Evolutionary conservation across 768 basidiomycete species (phyloP).

Genomic region (Termitomyces sp.): DNA sequence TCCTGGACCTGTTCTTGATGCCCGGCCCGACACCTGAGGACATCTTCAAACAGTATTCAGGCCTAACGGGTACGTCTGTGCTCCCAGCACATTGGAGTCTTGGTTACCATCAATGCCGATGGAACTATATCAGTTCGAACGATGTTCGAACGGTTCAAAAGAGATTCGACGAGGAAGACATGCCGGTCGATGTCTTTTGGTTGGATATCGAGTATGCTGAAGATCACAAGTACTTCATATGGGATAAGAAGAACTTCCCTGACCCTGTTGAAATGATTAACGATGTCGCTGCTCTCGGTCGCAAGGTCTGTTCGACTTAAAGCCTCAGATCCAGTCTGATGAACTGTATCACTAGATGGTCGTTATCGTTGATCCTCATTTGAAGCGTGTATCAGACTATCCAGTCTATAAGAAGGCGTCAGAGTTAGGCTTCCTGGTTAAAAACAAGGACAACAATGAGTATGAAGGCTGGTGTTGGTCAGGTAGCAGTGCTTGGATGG

Average conservation of each 20-base stretch:
- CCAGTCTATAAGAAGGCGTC: constrained; percentile 83
- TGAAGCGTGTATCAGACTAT: constrained; percentile 78
- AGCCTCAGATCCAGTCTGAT: not conserved
- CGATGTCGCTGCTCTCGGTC: constrained; percentile 76
- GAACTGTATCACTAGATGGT: constrained; percentile 69
- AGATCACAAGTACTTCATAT: constrained; percentile 96
- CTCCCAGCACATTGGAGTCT: constrained; percentile 91
- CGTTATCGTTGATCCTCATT: constrained; percentile 93
- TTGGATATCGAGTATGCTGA: constrained; percentile 94
- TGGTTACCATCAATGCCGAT: constrained; percentile 96
- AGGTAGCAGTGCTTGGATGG: constrained; percentile 94
- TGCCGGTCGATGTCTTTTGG: constrained; percentile 97
- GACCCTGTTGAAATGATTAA: constrained; percentile 92
- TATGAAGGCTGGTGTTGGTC: constrained; percentile 99
- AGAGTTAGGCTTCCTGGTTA: constrained; percentile 79
- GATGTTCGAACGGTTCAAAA: constrained; percentile 83
- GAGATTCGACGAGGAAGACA: constrained; percentile 90
- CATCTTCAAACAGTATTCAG: constrained; percentile 81
- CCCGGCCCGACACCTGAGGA: constrained; percentile 85
- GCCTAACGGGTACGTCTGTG: constrained; percentile 78
- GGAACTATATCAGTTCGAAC: constrained; percentile 93
- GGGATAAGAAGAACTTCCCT: constrained; percentile 90
- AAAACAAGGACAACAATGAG: constrained; percentile 75
- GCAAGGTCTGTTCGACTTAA: constrained; percentile 57
- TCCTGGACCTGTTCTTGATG: constrained; percentile 89